These are phyloP conservation scores for Parietichytrium sp. DNA, from an alignment of 108 stramenopile species.

Conservation along the genomic window DNA sequence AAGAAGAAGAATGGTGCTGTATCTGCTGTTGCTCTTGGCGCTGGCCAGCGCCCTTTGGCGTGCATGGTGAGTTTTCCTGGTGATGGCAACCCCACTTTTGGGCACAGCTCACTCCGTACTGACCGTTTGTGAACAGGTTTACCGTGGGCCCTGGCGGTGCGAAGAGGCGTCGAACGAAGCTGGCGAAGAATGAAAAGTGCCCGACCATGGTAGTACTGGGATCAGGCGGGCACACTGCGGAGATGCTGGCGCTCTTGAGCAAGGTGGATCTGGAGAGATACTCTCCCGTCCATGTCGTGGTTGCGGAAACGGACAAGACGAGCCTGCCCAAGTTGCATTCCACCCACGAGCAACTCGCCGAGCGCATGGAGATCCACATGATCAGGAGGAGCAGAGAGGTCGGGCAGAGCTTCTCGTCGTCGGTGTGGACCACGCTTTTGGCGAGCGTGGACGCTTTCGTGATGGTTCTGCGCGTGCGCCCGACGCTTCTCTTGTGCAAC, in stretches of 20 bases:
- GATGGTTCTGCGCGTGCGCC: conserved; percentile 43
- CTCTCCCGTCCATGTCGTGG: conserved; percentile 48
- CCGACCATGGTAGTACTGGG: neutral
- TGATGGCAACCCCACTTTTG: too few relatives aligned
- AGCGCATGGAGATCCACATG: neutral
- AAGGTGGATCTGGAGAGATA: conserved; percentile 27
- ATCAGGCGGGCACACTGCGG: conserved; percentile 57
- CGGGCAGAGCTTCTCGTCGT: conserved; percentile 46
- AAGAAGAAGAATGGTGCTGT: too few relatives aligned
- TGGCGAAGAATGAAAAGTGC: neutral
- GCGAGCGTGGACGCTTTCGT: conserved; percentile 34
- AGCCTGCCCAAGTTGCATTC: conserved; percentile 38
- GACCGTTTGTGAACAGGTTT: too few relatives aligned
- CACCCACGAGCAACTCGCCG: neutral
- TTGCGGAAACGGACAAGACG: conserved; percentile 52
- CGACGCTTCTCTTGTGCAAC: conserved; percentile 52
- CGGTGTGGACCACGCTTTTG: conserved; percentile 43
- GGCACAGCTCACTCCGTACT: too few relatives aligned
- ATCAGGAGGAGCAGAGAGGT: conserved; percentile 57
- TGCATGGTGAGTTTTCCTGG: too few relatives aligned
- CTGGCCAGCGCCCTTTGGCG: too few relatives aligned
- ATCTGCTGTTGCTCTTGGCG: too few relatives aligned
- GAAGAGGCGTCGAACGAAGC: too few relatives aligned
- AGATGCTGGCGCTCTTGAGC: conserved; percentile 53
- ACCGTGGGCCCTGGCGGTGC: too few relatives aligned